These are phyloP conservation scores for Spinellus fusiger DNA, from an alignment of 192 early-diverging fungal species.

Conservation along the genomic window DNA sequence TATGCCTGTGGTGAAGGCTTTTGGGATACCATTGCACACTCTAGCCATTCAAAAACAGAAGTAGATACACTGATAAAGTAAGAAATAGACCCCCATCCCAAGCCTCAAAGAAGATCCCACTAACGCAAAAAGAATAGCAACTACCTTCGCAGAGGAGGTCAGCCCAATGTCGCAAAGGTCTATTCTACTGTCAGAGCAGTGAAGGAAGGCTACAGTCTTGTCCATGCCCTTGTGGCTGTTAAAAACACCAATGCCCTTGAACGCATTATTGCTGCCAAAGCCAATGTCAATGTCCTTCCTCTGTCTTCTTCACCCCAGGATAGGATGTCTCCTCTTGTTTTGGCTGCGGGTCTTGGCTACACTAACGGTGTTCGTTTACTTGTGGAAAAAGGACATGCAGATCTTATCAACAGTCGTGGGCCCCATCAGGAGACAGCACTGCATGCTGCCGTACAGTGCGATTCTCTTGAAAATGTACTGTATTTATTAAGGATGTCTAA, in stretches of 20 bases:
- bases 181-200: constrained; percentile 8
- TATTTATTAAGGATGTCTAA: constrained; percentile 11
- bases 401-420: constrained; percentile 8
- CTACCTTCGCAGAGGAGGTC: constrained; percentile 23
- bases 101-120: too few species aligned
- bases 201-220: constrained; percentile 20
- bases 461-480: constrained; percentile 3
- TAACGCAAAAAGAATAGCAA: constrained; percentile 6
- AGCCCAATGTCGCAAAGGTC: constrained; percentile 26
- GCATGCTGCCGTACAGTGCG: constrained; percentile 15
- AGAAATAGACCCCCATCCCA: constrained; percentile 1
- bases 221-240: constrained; percentile 20
- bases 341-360: constrained; percentile 21
- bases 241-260: constrained; percentile 16
- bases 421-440: constrained; percentile 5
- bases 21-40: constrained; percentile 16
- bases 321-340: constrained; percentile 7
- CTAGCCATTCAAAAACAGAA: constrained; percentile 6
- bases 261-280: constrained; percentile 19
- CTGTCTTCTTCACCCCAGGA: constrained; percentile 4
- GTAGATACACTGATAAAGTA: constrained; percentile 18
- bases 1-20: constrained; percentile 24
- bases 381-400: constrained; percentile 9
- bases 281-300: constrained; percentile 18
- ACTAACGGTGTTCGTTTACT: constrained; percentile 21